Conservation (phyloP, 345 rosid genomes). For the Arabidopsis thaliana region TAIR10.1 NC_003076.8:17154501-17155000, state of each 20-base stretch:
- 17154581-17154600: not conserved
- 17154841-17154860: slow-evolving; percentile 26
- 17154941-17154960: not conserved
- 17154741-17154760: not conserved
- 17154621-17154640: not conserved
- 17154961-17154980: slow-evolving; percentile 13
- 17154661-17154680: too few relatives aligned
- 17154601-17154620: not conserved
- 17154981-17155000: slow-evolving; percentile 18
- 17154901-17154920: slow-evolving; percentile 40
- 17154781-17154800: not conserved
- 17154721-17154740: too few relatives aligned
- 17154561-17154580: not conserved
- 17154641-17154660: too few relatives aligned
- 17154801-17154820: not conserved
- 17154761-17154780: not conserved
- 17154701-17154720: too few relatives aligned
- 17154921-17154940: slow-evolving; percentile 36
- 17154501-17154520: too few relatives aligned
- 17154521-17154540: too few relatives aligned
- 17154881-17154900: not conserved
- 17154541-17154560: too few relatives aligned
- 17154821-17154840: not conserved
- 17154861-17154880: not conserved
- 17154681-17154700: too few relatives aligned